Evolutionary conservation across 1,284 basidiomycete genomes (phyloP), one percentile per base, ranked within the genome.

Genomic region (Abortiporus biennis): DNA sequence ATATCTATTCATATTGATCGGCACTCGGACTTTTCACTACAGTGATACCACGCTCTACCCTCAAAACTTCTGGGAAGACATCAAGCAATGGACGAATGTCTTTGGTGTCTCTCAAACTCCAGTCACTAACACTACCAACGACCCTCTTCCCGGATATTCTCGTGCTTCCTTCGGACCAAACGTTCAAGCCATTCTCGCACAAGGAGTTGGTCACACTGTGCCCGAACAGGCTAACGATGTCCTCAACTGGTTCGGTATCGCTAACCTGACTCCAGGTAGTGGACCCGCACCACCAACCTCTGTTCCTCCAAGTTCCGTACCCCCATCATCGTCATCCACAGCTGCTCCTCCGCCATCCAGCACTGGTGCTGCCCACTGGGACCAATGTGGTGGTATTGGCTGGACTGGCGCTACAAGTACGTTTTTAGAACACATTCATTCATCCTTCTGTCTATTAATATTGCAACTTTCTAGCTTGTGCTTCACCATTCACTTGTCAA

Each of bases 21-120:
- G n/a, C n/a, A n/a, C n/a, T n/a, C n/a, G 41, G 6, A 15, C 46
- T 13, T 25, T 17, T n/a, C n/a, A n/a, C n/a, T n/a, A n/a, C 21
- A 61, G 58, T n/a, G 75, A 78, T 52, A 72, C 67, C 15, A 72
- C 69, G 6, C 65, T 78, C 32, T 68, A 67, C 58, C 66, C 65
- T 6, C 62, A 67, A 38, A 77, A 78, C 63, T 74, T 72, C 59
- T 60, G 53, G 39, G 71, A 77, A 55, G 71, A 64, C 15, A 47
- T 51, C 43, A 68, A 70, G 51, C 64, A 73, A 46, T 73, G 71
- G 70, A 68, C 69, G 11, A 69, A 68, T 44, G 60, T 74, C 40
- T 70, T 74, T 47, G 65, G 65, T 17, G 62, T 66, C 47, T 61
- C 62, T 48, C 47, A 53, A 30, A 70, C 66, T 2, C 64, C 74